Evolutionary conservation across 2,329 filamentous ascomycete genomes (phyloP).

Genomic region (Aspergillus sergii): DNA sequence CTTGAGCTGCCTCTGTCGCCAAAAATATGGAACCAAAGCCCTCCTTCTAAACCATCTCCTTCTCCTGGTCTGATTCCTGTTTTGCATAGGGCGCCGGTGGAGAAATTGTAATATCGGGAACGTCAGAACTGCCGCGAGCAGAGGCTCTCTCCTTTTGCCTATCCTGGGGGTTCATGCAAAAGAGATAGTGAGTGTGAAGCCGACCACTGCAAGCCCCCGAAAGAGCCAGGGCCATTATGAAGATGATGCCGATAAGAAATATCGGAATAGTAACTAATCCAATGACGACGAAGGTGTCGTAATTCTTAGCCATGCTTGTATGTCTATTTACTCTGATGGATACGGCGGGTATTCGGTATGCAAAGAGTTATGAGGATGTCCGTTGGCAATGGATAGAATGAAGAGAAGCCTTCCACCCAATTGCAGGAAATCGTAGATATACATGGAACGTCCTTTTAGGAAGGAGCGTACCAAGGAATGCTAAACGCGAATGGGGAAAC

Average conservation of each 20-base stretch:
- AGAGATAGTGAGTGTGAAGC: conserved; percentile 16
- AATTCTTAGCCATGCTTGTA: conserved; percentile 30
- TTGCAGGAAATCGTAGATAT: not conserved
- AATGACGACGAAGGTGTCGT: conserved; percentile 43
- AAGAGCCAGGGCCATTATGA: conserved; percentile 43
- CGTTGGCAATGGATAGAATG: not conserved
- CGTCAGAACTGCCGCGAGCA: not conserved
- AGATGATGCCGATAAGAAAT: conserved; percentile 43
- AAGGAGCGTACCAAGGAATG: not conserved
- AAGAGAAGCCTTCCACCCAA: not conserved
- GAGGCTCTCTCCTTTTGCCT: not conserved
- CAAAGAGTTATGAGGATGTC: conserved; percentile 6
- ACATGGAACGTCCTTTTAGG: not conserved
- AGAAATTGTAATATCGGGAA: not conserved
- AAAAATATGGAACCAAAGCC: not conserved
- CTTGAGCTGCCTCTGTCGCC: not conserved
- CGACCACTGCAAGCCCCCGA: conserved; percentile 36
- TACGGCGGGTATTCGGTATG: not conserved
- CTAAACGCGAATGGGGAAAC: not conserved
- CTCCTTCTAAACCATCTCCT: not conserved
- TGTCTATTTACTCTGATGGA: conserved; percentile 28
- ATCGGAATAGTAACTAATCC: conserved; percentile 53
- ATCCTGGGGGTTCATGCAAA: conserved; percentile 23
- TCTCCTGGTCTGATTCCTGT: not conserved
- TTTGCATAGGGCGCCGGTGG: not conserved